Evolutionary conservation across 2,329 filamentous ascomycete genomes (phyloP).

Genomic region (Talaromyces islandicus): DNA sequence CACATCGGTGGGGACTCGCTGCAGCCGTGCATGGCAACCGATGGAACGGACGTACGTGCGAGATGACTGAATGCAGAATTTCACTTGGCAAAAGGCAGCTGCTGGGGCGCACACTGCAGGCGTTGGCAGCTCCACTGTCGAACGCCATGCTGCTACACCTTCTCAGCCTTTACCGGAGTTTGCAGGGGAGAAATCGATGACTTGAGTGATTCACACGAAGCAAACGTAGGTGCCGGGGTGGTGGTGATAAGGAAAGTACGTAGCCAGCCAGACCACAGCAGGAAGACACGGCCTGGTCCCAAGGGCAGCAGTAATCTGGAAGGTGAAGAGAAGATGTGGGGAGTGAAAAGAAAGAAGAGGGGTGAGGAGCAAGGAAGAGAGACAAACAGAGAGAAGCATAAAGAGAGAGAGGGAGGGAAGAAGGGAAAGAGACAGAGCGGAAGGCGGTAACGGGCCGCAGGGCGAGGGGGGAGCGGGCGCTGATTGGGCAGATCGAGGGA

Average conservation of each 20-base stretch:
- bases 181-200: neutral
- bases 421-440: neutral
- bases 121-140: neutral
- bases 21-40: slow-evolving; percentile 24
- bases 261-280: neutral
- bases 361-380: neutral
- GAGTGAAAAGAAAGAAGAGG: neutral
- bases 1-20: neutral
- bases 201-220: neutral
- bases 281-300: neutral
- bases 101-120: neutral
- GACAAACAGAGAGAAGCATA: neutral
- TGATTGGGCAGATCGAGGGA: neutral
- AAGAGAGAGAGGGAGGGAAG: neutral
- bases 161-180: neutral
- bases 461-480: neutral
- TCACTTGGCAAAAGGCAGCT: slow-evolving; percentile 20
- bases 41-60: slow-evolving; percentile 25
- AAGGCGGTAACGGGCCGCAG: neutral
- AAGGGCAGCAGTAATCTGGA: neutral
- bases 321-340: neutral
- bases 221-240: neutral
- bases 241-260: neutral
- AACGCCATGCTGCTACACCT: neutral
- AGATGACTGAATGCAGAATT: slow-evolving; percentile 24